These are phyloP conservation scores for Fusarium oligoseptatum DNA, from an alignment of 2,329 filamentous ascomycete species.

Conservation along the genomic window DNA sequence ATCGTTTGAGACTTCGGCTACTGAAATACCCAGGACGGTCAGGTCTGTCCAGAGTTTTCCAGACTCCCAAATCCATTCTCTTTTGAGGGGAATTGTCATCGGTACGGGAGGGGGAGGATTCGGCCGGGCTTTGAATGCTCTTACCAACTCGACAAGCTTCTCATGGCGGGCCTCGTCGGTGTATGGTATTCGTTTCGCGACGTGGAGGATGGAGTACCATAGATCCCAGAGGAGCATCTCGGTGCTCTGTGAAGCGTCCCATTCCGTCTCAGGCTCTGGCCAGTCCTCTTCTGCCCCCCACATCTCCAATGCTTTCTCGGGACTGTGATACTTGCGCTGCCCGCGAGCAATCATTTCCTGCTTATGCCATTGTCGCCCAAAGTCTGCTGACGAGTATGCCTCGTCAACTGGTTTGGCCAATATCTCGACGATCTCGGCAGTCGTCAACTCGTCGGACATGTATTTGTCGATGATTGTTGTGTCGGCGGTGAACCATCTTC, in stretches of 20 bases:
- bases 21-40: not conserved
- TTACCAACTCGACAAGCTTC: not conserved
- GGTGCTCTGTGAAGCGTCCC: rapidly evolving
- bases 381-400: constrained; percentile 7
- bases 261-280: not conserved
- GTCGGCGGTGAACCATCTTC: constrained; percentile 11
- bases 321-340: constrained; percentile 4
- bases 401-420: not conserved
- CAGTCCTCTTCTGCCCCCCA: constrained; percentile 11
- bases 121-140: not conserved
- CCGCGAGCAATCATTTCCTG: not conserved
- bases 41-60: not conserved
- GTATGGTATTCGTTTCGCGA: not conserved
- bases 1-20: constrained; percentile 10
- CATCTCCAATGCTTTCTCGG: not conserved
- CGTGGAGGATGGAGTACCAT: constrained; percentile 1
- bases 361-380: not conserved
- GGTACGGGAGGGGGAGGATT: constrained; percentile 7
- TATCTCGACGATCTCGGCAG: not conserved
- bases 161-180: not conserved
- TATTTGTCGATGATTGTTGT: not conserved
- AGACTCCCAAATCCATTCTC: constrained; percentile 8
- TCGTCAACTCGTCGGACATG: not conserved
- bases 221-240: constrained; percentile 2
- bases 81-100: constrained; percentile 2